phyloP scores from a whole-genome alignment of 2,329 filamentous ascomycete species.

The Beauveria australis region DNA sequence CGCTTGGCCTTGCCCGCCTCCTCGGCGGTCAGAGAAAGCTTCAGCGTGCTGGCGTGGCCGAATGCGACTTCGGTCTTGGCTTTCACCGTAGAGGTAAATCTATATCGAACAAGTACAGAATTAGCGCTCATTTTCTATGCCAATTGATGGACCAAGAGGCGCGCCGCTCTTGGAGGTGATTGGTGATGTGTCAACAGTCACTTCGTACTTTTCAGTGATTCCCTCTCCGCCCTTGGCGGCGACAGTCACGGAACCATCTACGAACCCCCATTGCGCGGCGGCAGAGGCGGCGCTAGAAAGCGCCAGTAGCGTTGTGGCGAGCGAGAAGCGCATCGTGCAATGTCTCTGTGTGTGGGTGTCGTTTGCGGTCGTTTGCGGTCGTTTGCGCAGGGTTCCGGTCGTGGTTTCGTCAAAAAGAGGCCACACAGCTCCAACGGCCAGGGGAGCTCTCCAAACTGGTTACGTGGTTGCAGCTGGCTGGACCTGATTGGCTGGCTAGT shows the following conservation, averaged over 20 bases:
- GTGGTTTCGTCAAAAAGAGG: conserved; percentile 17
- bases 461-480: conserved; percentile 18
- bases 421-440: conserved; percentile 19
- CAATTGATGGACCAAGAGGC: background rate
- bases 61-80: conserved; percentile 58
- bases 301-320: conserved; percentile 33
- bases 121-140: conserved; percentile 16
- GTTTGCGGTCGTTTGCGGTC: conserved; percentile 10
- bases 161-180: background rate
- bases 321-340: conserved; percentile 29
- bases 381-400: conserved; percentile 8
- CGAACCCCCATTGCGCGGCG: conserved; percentile 61
- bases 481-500: conserved; percentile 17
- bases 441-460: conserved; percentile 17
- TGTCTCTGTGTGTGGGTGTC: conserved; percentile 14
- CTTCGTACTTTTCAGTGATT: conserved; percentile 54
- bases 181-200: conserved; percentile 13
- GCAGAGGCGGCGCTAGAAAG: conserved; percentile 43
- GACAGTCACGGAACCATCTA: conserved; percentile 62
- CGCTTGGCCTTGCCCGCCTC: conserved; percentile 72
- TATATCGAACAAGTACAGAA: conserved; percentile 23
- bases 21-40: conserved; percentile 72
- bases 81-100: conserved; percentile 50
- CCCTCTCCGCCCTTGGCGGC: conserved; percentile 54
- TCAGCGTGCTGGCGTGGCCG: conserved; percentile 63